phyloP scores from a whole-genome alignment of 192 early-diverging fungal genomes.

The Jimgerdemannia flammicorona region DNA sequence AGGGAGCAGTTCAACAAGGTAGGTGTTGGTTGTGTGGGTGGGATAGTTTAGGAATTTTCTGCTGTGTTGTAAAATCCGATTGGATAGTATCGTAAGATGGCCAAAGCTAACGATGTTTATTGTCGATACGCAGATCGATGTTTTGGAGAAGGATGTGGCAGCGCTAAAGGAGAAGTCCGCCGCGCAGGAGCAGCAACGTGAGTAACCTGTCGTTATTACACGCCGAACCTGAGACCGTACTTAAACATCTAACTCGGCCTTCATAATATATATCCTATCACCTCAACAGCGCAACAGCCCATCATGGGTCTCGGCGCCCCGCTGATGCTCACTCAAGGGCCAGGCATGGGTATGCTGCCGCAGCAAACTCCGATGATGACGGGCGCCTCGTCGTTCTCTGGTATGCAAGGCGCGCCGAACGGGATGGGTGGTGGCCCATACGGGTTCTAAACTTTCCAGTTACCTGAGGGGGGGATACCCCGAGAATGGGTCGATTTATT shows the following conservation, averaged over 20 bases:
- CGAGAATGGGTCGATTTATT: too few relatives aligned
- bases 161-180: conserved; percentile 57
- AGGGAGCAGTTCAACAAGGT: conserved; percentile 89
- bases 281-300: conserved; percentile 38
- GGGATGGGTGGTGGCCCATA: conserved; percentile 13
- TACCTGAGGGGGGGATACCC: too few relatives aligned
- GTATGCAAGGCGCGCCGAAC: conserved; percentile 12
- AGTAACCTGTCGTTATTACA: conserved; percentile 17
- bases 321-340: conserved; percentile 67
- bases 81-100: background rate
- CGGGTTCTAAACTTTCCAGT: background rate
- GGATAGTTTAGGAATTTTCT: too few relatives aligned
- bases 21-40: background rate
- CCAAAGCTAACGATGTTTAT: background rate
- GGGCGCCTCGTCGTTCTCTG: conserved; percentile 6
- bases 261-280: conserved; percentile 4
- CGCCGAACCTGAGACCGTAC: conserved; percentile 6
- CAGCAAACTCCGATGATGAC: conserved; percentile 30
- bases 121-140: conserved; percentile 28
- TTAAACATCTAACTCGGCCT: background rate
- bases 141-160: conserved; percentile 50
- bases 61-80: background rate
- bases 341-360: conserved; percentile 18
- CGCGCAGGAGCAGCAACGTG: conserved; percentile 29
- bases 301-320: conserved; percentile 71